phyloP scores from a whole-genome alignment of 2,329 filamentous ascomycete species.

The Scytalidium lignicola region DNA sequence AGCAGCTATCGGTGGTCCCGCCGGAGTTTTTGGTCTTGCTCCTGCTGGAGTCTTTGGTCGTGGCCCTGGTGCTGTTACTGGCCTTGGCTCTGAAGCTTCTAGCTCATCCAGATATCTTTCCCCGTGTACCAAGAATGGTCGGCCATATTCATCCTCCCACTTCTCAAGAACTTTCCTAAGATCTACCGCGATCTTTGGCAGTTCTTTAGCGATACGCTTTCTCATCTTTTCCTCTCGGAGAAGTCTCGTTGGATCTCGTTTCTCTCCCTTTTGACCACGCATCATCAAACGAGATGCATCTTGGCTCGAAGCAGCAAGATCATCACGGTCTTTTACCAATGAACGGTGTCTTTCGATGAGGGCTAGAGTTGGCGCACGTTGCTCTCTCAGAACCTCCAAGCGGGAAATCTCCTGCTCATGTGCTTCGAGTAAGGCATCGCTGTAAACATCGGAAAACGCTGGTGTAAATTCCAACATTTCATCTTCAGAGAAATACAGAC shows the following conservation, averaged over 20 bases:
- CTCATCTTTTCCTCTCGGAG: constrained; percentile 97
- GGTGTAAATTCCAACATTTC: constrained; percentile 98
- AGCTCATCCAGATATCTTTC: constrained; percentile 85
- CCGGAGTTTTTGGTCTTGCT: constrained; percentile 78
- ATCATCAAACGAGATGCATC: constrained; percentile 91
- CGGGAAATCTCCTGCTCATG: constrained; percentile 88
- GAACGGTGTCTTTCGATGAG: constrained; percentile 79
- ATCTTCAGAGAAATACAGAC: constrained; percentile 90
- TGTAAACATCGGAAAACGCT: constrained; percentile 95
- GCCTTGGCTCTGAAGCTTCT: constrained; percentile 56
- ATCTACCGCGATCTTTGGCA: constrained; percentile 87
- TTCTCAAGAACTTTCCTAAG: constrained; percentile 72
- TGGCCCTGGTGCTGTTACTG: constrained; percentile 55
- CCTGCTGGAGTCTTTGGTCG: constrained; percentile 73
- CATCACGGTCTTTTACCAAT: constrained; percentile 79
- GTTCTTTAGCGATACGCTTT: constrained; percentile 91
- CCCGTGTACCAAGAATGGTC: constrained; percentile 88
- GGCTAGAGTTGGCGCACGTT: constrained; percentile 77
- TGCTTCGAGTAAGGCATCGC: constrained; percentile 87
- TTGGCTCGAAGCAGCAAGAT: constrained; percentile 84
- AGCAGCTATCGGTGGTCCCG: constrained; percentile 48
- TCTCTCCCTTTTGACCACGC: constrained; percentile 88
- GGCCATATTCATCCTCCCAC: constrained; percentile 92
- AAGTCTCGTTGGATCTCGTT: constrained; percentile 88
- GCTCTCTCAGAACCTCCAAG: constrained; percentile 76